Evolutionary conservation across 176 grass and related monocot genomes (phyloP).

Genomic region (Echinochloa phyllopogon): DNA sequence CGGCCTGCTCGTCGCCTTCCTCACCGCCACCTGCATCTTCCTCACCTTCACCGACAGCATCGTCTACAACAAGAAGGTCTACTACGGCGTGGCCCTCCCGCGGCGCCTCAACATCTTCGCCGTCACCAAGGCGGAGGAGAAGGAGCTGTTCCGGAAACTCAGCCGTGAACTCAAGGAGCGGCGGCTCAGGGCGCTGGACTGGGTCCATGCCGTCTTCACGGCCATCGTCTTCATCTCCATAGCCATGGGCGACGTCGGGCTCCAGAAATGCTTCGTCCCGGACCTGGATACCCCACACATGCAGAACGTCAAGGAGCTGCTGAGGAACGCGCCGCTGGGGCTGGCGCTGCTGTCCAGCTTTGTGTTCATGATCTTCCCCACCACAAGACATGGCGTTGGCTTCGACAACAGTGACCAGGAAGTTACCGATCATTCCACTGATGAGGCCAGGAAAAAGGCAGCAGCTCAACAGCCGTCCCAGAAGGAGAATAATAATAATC

Average conservation of each 20-base stretch:
- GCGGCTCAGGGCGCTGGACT: neutral
- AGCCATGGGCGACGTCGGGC: neutral
- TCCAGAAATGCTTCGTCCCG: constrained; percentile 13
- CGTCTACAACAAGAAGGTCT: neutral
- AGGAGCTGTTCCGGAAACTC: neutral
- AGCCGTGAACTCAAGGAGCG: neutral
- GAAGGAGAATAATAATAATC: too few species aligned
- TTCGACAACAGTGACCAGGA: neutral
- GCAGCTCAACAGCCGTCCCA: too few species aligned
- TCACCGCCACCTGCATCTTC: constrained; percentile 20
- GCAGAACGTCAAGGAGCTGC: neutral
- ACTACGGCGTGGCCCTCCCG: neutral
- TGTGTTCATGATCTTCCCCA: constrained; percentile 13
- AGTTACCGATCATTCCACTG: neutral
- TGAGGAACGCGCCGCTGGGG: neutral
- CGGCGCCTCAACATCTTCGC: neutral
- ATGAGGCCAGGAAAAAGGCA: too few species aligned
- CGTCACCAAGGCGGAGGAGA: neutral
- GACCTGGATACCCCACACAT: neutral
- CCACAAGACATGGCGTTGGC: neutral
- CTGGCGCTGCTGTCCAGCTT: neutral
- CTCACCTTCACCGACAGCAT: constrained; percentile 22
- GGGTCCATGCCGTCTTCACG: constrained; percentile 6
- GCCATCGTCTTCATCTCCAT: constrained; percentile 20
- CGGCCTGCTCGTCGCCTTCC: neutral